Conservation (phyloP, 1,284 basidiomycete genomes). For the Agroathelia rolfsii region DNA sequence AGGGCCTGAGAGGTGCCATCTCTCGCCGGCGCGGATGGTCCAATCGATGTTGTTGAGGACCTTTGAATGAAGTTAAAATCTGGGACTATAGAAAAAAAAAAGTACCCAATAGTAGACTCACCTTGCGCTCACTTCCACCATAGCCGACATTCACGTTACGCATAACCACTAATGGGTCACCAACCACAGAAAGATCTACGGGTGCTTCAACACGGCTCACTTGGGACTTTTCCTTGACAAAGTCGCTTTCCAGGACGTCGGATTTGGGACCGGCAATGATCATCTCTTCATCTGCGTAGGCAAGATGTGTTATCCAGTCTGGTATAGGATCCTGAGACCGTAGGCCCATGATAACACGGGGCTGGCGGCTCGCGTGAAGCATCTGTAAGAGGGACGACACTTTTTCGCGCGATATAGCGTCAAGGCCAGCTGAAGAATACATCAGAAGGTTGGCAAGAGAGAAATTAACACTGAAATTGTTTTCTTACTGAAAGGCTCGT, state of each 20-base stretch:
- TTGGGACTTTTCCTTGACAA: not conserved
- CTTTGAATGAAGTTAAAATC: slow-evolving; percentile 20
- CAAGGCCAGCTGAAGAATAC: slow-evolving; percentile 59
- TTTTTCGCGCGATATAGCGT: slow-evolving; percentile 46
- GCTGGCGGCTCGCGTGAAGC: slow-evolving; percentile 42
- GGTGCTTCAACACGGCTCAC: not conserved
- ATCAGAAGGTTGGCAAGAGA: slow-evolving; percentile 5
- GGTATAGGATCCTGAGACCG: slow-evolving; percentile 77
- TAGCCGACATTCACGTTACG: slow-evolving; percentile 68
- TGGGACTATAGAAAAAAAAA: not conserved
- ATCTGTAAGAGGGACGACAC: slow-evolving; percentile 48
- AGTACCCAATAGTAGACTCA: slow-evolving; percentile 16
- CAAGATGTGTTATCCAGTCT: slow-evolving; percentile 73
- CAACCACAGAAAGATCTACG: slow-evolving; percentile 1
- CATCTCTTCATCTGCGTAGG: slow-evolving; percentile 40
- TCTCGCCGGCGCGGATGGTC: slow-evolving; percentile 70
- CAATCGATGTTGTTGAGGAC: slow-evolving; percentile 72
- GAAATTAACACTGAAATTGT: slow-evolving; percentile 12
- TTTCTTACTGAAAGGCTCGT: slow-evolving; percentile 72
- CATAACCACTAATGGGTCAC: slow-evolving; percentile 47
- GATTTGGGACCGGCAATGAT: slow-evolving; percentile 37
- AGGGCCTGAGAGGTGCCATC: slow-evolving; percentile 81
- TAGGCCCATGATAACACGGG: slow-evolving; percentile 71
- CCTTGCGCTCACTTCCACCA: slow-evolving; percentile 45
- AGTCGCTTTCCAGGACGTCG: slow-evolving; percentile 22